Conservation (phyloP, 257 asterid species). For the Euphrasia confusa region DNA sequence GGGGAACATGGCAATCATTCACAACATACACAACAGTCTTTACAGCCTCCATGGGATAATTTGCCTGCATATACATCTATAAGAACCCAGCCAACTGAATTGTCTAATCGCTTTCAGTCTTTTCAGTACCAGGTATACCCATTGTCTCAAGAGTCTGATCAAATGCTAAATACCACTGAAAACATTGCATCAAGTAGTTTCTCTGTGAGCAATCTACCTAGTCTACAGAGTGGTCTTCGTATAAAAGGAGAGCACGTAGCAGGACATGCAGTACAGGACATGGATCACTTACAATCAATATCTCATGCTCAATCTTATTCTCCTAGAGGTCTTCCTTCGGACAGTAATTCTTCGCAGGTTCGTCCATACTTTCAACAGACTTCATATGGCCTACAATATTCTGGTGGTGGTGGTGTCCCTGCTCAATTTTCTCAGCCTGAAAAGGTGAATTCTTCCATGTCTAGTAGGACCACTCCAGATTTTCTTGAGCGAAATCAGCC, state of each 20-base stretch:
- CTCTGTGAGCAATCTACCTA: slow-evolving; percentile 33
- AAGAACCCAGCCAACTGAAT: slow-evolving; percentile 38
- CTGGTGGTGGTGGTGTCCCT: slow-evolving; percentile 33
- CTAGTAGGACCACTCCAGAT: slow-evolving; percentile 40
- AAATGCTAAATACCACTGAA: slow-evolving; percentile 28
- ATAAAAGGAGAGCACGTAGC: slow-evolving; percentile 26
- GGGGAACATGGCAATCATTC: slow-evolving; percentile 36
- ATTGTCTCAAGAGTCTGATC: slow-evolving; percentile 34
- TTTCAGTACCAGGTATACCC: slow-evolving; percentile 44
- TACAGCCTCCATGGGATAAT: slow-evolving; percentile 37
- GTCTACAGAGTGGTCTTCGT: slow-evolving; percentile 34
- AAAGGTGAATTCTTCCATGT: slow-evolving; percentile 36
- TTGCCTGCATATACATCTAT: slow-evolving; percentile 37
- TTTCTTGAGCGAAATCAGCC: slow-evolving; percentile 43
- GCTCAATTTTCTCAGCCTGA: slow-evolving; percentile 36
- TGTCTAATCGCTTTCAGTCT: slow-evolving; percentile 33
- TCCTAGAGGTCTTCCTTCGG: slow-evolving; percentile 40
- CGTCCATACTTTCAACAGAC: slow-evolving; percentile 35
- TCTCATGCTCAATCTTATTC: slow-evolving; percentile 38
- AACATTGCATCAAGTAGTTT: slow-evolving; percentile 36
- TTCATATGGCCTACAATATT: slow-evolving; percentile 35
- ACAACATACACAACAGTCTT: slow-evolving; percentile 41
- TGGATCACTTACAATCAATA: slow-evolving; percentile 30
- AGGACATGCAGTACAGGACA: slow-evolving; percentile 33
- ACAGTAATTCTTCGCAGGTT: slow-evolving; percentile 30